Percentiles rank a stretch among this genome's conserved stretches.
phyloP scores from a whole-genome alignment of 192 early-diverging fungal genomes.

The Gamsiella multidivaricata region DNA sequence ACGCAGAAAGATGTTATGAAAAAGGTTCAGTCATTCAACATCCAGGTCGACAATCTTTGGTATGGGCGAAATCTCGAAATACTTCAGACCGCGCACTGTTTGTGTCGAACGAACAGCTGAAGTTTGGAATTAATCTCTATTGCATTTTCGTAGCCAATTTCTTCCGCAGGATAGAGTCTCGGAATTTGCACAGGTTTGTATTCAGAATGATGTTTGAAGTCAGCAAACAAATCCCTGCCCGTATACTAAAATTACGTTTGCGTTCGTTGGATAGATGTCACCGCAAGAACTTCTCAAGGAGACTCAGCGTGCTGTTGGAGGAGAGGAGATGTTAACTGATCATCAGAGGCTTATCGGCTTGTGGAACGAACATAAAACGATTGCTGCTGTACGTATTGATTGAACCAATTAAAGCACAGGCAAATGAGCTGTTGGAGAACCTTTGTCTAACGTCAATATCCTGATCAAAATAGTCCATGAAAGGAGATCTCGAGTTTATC shows the following conservation, averaged over 20 bases:
- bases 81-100: no score
- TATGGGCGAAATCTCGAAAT: no score
- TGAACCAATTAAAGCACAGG: no score
- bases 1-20: conserved; percentile 74
- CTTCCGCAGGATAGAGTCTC: conserved; percentile 95
- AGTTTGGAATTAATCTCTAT: background rate
- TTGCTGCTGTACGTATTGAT: conserved; percentile 46
- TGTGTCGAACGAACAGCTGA: no score
- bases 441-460: background rate
- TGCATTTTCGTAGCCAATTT: conserved; percentile 76
- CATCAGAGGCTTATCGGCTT: conserved; percentile 75
- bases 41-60: conserved; percentile 98
- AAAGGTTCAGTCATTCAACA: conserved; percentile 71
- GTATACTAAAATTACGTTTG: no score
- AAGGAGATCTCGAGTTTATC: conserved; percentile 64
- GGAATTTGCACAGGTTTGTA: conserved; percentile 84
- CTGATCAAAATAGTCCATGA: conserved; percentile 50
- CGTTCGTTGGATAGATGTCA: conserved; percentile 64
- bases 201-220: no score
- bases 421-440: background rate
- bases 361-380: conserved; percentile 63
- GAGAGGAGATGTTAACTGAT: conserved; percentile 67
- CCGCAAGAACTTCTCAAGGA: conserved; percentile 80
- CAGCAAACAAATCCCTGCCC: no score
- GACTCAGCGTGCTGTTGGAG: conserved; percentile 88